phyloP scores from a whole-genome alignment of 306 rosid species.

The Parietaria judaica region DNA sequence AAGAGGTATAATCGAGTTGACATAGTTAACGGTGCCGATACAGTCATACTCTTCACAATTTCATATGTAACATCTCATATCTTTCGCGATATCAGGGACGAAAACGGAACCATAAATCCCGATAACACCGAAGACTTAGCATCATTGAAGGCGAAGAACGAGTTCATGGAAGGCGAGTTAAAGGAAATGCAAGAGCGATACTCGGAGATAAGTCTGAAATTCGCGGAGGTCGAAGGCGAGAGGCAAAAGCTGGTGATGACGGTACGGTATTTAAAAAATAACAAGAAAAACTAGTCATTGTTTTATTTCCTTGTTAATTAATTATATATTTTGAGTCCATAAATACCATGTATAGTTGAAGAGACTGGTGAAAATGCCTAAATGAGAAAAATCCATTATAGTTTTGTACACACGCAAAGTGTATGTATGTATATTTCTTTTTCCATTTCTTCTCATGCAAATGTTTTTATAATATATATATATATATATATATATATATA shows the following conservation, averaged over 20 bases:
- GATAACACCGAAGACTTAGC: conserved; percentile 37
- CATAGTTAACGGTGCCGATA: not conserved
- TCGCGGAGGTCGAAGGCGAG: conserved; percentile 98
- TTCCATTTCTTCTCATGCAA: conserved; percentile 6
- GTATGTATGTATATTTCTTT: conserved; percentile 8
- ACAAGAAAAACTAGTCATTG: conserved; percentile 33
- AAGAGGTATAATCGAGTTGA: conserved; percentile 30
- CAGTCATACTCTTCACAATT: conserved; percentile 1
- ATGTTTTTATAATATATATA: conserved; percentile 11
- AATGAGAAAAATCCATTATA: conserved; percentile 38
- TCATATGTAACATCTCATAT: not conserved
- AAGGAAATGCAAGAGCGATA: conserved; percentile 99
- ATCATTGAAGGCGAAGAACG: conserved; percentile 55
- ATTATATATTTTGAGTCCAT: not conserved
- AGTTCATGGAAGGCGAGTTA: conserved; percentile 75
- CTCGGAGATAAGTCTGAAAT: conserved; percentile 93
- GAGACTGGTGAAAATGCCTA: conserved; percentile 21
- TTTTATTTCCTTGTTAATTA: conserved; percentile 16
- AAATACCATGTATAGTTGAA: conserved; percentile 42
- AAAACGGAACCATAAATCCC: conserved; percentile 4
- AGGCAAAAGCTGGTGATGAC: conserved; percentile 95
- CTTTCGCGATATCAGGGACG: conserved; percentile 26
- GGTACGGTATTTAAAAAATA: conserved; percentile 60
- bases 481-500: conserved; percentile 10
- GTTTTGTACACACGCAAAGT: conserved; percentile 32